Base-by-base conservation (phyloP, 148 eudicot species). In the Agrostemma githago region DNA sequence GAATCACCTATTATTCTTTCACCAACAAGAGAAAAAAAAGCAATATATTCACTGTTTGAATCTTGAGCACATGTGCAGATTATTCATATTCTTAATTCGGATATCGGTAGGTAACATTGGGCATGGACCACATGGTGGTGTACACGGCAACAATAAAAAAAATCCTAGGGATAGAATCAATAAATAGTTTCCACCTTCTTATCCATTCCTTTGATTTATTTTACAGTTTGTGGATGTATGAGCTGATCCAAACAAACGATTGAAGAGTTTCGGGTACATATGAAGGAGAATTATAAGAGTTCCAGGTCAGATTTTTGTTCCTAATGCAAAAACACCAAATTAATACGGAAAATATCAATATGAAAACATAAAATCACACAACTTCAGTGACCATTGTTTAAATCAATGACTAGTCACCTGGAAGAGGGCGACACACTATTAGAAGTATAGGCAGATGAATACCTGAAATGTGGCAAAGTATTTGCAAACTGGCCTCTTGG, bases 391-490 rank as follows among this genome's bases (percentile, higher is more conserved):
- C 17, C 21, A 39, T 20, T 58, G 54, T 60, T 61, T 38, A 19
- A 37, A 34, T 17, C 12, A 60, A 61, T 5, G 38, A 73, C 8
- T 62, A 5, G 57, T 43, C 63, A 71, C 16, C 46, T 26, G 43
- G 37, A 6, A 14, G 1, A 58, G 37, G 21, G 70, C 40, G 38
- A 59, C 5, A 74, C 17, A 72, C n/a, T 39, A 69, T 53, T 42
- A 62, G 56, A 62, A 71, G 43, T 34, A 17, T 69, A 72, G 43
- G 58, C 56, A 70, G 72, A 62, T 62, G 63, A 68, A 72, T 88
- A 92, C 98, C 96, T 88, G 83, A 46, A 92, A 81, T 21, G 98
- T 85, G 74, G 88, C 75, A 74, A 89, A 88, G 80, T 81, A 95
- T 82, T 78, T 90, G 89, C 98, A 95, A 34, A 62, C 75, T 74